Evolutionary conservation across 148 eudicot genomes (phyloP), one percentile per base, ranked within the genome.

Genomic region (Silene conica): DNA sequence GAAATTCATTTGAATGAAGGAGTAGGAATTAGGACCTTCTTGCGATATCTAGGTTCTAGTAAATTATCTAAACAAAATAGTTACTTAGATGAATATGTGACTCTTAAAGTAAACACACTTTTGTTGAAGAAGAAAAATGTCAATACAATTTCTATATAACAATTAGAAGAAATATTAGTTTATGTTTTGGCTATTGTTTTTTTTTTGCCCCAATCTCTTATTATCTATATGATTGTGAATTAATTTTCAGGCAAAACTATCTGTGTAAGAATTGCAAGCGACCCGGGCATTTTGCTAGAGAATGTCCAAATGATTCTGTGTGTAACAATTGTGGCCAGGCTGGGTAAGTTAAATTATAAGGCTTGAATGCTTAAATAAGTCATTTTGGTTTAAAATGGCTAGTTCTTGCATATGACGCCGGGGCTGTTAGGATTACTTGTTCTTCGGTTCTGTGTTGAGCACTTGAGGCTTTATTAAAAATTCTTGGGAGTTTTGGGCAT

Each of bases 291-390:
- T 81, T 89, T 80, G 92, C 86, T 43, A 82, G 87, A 78, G 90
- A 85, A 77, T 89, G 92, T 59, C 84, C 88, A 45, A 86, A 89
- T 78, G 90, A 82, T 79, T 82, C 90, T 48, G 88, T 89, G 46
- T 89, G 92, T 81, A 89, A 89, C 83, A 89, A 89, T 78, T 89
- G 90, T 67, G 90, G 90, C 52, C 83, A 86, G 70, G 82, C 86
- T 59, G 92, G 92, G 90, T 88, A 78, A 82, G 85, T 69, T 38
- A 38, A 6, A 38, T 22, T 68, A 14, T 73, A 14, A 60, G 54
- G 23, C 41, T 50, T 59, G 31, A 26, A 19, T n/a, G 22, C 23
- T 10, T 38, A 43, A 20, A 20, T 3, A 38, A 63, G 59, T 63
- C 48, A 16, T 18, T 10, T 38, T 38, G 8, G 43, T 57, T 3